Base-by-base conservation (phyloP, 805 yeast species). In the Cyberlindnera misumaiensis region DNA sequence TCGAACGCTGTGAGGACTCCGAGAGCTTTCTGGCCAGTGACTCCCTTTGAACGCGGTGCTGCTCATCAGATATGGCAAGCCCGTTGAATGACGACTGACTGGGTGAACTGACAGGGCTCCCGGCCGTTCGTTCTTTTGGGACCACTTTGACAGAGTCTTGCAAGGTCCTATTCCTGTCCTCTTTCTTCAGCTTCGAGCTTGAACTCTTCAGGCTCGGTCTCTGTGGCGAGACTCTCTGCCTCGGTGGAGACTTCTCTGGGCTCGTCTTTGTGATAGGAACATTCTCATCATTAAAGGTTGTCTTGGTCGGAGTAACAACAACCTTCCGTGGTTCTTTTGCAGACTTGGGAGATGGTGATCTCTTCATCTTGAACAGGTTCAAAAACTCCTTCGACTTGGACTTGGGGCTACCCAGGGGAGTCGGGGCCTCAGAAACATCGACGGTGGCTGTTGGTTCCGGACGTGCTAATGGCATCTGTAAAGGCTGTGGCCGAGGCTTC, bases 1-100 rank as follows among this genome's bases (percentile, higher is more conserved):
- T 49, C 0, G 67, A 56, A 36, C 66, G 62, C 16, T 55, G 48
- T 28, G 32, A 13, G 4, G 32, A 61, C 40, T 61, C 56, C 8
- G 64, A 59, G 14, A 62, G 44, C 45, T 60, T 45, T 30, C 41
- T 39, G 10, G 36, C 38, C 8, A 53, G 32, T 1, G 45, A 35
- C 34, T 53, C 56, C 34, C 42, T 45, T 30, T 46, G 47, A 15
- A 39, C 35, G 35, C 53, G 44, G 35, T 49, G 44, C 33, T 48
- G 48, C 26, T 49, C 51, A 11, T 43, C 46, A 2, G 40, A 12
- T 4, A 33, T 30, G 24, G 24, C 35, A 32, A 17, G n/a, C 6
- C 27, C 20, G 11, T 14, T 12, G 28, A 32, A 20, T 12, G 15
- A 10, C 11, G 14, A 22, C 5, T 32, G 27, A 14, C 36, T 12